Conservation (phyloP, 2,329 filamentous ascomycete species). For the Claviceps capensis region DNA sequence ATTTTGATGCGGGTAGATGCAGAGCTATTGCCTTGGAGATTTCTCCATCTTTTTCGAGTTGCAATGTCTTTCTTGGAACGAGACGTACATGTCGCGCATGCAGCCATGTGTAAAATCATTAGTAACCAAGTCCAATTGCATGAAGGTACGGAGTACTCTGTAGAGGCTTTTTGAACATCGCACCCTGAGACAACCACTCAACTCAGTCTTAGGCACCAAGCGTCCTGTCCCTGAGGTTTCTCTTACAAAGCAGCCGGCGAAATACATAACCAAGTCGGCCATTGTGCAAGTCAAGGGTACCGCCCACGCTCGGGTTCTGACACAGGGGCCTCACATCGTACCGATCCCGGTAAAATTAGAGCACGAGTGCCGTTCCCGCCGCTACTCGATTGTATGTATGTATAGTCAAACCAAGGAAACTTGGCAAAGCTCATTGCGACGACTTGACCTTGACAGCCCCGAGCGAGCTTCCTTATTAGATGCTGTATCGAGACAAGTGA, state of each 20-base stretch:
- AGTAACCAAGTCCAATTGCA: too few relatives aligned
- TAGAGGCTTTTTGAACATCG: too few relatives aligned
- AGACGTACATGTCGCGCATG: neutral
- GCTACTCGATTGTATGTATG: neutral
- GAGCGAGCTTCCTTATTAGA: neutral
- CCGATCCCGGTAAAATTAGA: neutral
- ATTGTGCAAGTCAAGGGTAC: neutral
- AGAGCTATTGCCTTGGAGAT: neutral
- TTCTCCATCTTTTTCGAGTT: too few relatives aligned
- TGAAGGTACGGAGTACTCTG: too few relatives aligned
- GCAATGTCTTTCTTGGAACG: neutral
- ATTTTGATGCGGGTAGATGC: conserved; percentile 2
- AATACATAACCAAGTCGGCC: neutral
- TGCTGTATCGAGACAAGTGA: neutral
- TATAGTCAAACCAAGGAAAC: neutral
- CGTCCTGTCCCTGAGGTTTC: too few relatives aligned
- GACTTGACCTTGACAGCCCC: neutral
- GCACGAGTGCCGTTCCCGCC: neutral
- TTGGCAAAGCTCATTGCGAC: neutral
- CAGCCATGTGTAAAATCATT: neutral
- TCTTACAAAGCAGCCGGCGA: too few relatives aligned
- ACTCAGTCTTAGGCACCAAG: too few relatives aligned
- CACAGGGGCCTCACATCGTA: neutral
- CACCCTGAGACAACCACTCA: too few relatives aligned
- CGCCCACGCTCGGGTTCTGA: neutral